Conservation (phyloP, 2,329 filamentous ascomycete species). For the Fusarium lateritium region DNA sequence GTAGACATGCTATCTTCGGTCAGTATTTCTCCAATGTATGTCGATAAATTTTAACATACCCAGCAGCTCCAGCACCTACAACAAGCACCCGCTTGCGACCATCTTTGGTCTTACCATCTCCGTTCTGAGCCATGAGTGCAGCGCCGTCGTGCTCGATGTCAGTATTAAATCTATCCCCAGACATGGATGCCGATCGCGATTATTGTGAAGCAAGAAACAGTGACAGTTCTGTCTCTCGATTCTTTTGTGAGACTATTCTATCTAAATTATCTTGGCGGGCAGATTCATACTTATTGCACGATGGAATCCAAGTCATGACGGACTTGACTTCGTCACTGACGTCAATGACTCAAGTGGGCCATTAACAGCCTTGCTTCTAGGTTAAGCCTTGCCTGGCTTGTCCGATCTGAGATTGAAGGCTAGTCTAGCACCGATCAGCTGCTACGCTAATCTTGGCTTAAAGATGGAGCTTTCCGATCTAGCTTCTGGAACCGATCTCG, state of each 20-base stretch:
- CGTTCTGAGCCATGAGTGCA: conserved; percentile 33
- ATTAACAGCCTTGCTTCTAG: background rate
- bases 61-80: conserved; percentile 37
- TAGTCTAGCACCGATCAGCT: conserved; percentile 22
- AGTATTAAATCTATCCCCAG: background rate
- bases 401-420: conserved; percentile 18
- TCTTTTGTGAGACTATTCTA: background rate
- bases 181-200: conserved; percentile 6
- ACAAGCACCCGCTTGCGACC: conserved; percentile 24
- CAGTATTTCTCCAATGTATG: accelerated
- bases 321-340: conserved; percentile 38
- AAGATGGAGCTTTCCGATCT: background rate
- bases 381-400: background rate
- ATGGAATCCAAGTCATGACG: conserved; percentile 31
- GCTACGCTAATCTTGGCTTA: conserved; percentile 4
- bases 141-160: conserved; percentile 33
- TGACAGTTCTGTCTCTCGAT: background rate
- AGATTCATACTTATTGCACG: background rate
- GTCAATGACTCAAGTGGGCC: conserved; percentile 37
- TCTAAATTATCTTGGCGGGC: background rate
- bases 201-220: background rate
- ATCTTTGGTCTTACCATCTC: conserved; percentile 12
- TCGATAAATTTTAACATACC: background rate
- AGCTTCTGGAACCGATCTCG: conserved; percentile 9
- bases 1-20: conserved; percentile 27